Conservation (phyloP, 1,284 basidiomycete species). For the Hortiboletus rubellus region DNA sequence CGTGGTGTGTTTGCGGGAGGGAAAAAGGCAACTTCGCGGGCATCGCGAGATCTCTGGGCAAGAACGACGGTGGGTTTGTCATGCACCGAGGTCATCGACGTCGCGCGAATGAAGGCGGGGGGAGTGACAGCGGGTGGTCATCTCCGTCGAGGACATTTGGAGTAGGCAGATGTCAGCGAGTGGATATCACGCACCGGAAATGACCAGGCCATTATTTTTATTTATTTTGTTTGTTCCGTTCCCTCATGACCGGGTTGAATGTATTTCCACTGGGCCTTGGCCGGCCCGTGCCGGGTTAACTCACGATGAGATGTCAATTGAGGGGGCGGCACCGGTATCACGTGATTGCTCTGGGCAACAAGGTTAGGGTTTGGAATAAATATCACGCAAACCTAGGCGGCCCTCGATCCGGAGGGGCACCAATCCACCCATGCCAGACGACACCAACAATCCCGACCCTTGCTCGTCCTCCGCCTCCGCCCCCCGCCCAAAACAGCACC, state of each 20-base stretch:
- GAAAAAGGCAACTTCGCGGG: neutral
- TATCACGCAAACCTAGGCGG: constrained; percentile 20
- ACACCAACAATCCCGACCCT: constrained; percentile 22
- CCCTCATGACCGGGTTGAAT: too few relatives aligned
- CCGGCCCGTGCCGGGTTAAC: too few relatives aligned
- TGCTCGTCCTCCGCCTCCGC: constrained; percentile 34
- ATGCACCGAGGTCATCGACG: constrained; percentile 19
- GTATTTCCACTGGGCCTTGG: too few relatives aligned
- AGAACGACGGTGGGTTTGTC: constrained; percentile 5
- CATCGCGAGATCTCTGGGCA: neutral
- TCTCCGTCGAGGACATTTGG: neutral
- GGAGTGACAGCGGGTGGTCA: neutral
- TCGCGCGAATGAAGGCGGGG: neutral
- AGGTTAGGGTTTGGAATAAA: constrained; percentile 35
- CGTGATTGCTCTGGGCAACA: constrained; percentile 10
- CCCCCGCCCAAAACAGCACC: constrained; percentile 42
- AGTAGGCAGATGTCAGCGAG: too few relatives aligned
- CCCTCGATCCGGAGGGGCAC: constrained; percentile 30
- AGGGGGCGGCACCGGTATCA: constrained; percentile 22
- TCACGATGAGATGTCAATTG: neutral
- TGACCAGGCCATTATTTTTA: too few relatives aligned
- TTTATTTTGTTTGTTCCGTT: neutral
- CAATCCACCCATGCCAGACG: constrained; percentile 50
- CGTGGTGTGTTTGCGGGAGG: constrained; percentile 7
- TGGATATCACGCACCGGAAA: neutral